Base-by-base conservation (phyloP, 2,329 filamentous ascomycete genomes). In the Endocalyx cinctus region DNA sequence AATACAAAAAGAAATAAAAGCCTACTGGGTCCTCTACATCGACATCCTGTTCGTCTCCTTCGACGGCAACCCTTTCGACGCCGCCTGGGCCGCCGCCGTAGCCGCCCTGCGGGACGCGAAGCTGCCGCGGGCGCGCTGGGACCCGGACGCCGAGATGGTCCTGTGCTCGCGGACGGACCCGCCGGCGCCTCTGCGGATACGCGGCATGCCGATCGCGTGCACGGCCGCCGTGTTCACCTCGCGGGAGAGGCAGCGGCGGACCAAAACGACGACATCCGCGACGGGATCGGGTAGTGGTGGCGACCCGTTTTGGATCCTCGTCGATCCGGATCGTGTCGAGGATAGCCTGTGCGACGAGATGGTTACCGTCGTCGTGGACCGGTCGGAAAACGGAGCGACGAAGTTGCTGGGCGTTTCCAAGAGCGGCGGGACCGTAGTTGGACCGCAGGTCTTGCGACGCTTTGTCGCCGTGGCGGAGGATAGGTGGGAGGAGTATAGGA, bases 21-120 rank as follows among this genome's bases (percentile, higher is more conserved):
- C 84, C 0, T 97, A 94, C 60, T 98, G 90, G 92, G 82, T 86
- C 8, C 77, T 98, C 14, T 96, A 95, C 60, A 85, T 98, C 45
- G 90, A 97, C 55, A 72, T 96, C n/a, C 76, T 96, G 54, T 92
- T 95, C 63, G 82, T 98, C 46, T 94, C 87, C 0, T 79, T 95
- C 31, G 89, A 95, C 44, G 90, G 90, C 5, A 94, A 92, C 51
- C 78, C 87, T 2, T 89, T 97, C 45, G 90, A 98, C 53, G 85
- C 87, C 1, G 87, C 87, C 0, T 97, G 90, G 89, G 75, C 83
- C 1, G 81, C 87, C 10, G 72, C 94, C 1, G 60, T 95, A 15
- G 86, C 89, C 7, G 90, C 92, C 6, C 65, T 98, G 38, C 71
- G 69, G 33, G 78, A 92, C 58, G 90, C 87, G 5, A 77, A 72